Percentiles rank a stretch among this genome's conserved stretches.
Evolutionary conservation across 495 filamentous ascomycete species (phyloP).

Genomic region (Talaromyces liani): DNA sequence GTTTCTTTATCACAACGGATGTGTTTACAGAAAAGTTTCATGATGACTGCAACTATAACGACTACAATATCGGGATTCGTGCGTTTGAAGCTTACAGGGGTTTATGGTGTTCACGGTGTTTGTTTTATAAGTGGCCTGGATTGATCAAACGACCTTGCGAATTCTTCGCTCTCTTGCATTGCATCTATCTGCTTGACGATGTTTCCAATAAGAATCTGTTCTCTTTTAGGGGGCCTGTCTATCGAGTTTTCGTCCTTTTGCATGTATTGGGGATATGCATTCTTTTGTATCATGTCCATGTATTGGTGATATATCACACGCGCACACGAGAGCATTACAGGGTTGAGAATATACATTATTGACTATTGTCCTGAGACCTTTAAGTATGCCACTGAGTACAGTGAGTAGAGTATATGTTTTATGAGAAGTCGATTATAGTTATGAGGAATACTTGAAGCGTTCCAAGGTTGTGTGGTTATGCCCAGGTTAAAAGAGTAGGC

Average conservation of each 20-base stretch:
- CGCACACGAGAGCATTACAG: neutral
- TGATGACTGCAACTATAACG: conserved; percentile 1
- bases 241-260: neutral
- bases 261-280: neutral
- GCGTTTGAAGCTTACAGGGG: neutral
- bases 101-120: neutral
- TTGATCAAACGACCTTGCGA: neutral
- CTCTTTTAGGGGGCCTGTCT: neutral
- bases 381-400: too few species aligned
- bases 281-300: neutral
- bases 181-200: conserved; percentile 3
- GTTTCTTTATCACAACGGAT: neutral
- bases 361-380: neutral
- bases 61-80: neutral
- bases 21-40: neutral
- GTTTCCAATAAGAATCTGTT: neutral
- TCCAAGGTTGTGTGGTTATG: too few species aligned
- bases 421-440: too few species aligned
- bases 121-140: neutral
- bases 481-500: too few species aligned
- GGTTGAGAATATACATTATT: neutral
- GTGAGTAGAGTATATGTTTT: too few species aligned
- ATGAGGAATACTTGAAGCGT: too few species aligned
- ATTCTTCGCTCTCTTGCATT: neutral
- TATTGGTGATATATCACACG: neutral